phyloP scores from a whole-genome alignment of 306 rosid genomes.

The Ochetophila trinervis region DNA sequence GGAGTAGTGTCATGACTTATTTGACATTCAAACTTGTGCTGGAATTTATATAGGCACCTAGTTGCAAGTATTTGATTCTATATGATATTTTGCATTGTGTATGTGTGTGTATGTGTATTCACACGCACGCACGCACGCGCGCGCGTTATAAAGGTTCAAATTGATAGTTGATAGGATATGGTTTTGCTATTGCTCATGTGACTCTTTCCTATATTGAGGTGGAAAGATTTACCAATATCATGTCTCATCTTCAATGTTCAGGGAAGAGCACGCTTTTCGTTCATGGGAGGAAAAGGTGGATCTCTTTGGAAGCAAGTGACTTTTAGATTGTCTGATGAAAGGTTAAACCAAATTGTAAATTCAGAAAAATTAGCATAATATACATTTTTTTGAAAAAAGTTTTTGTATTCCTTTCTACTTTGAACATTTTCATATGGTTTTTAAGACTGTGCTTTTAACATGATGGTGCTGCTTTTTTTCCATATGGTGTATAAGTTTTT shows the following conservation, averaged over 20 bases:
- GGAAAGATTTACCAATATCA: conserved; percentile 1
- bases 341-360: conserved; percentile 43
- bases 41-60: not conserved
- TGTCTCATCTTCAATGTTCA: conserved; percentile 27
- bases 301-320: conserved; percentile 88
- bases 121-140: no score
- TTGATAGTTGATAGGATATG: not conserved
- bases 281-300: conserved; percentile 96
- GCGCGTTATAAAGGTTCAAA: not conserved
- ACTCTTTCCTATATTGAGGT: not conserved
- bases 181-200: not conserved
- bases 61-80: not conserved
- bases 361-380: conserved; percentile 3
- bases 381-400: not conserved
- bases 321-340: conserved; percentile 64
- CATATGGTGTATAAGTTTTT: not conserved
- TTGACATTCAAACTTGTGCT: not conserved
- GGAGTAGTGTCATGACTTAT: not conserved
- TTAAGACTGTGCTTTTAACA: not conserved
- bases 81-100: no score
- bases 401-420: not conserved
- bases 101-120: no score
- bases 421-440: not conserved
- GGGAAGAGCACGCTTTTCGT: conserved; percentile 95
- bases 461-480: not conserved